Evolutionary conservation across 176 grass and related monocot species (phyloP), one percentile per base, ranked within the genome.

Genomic region (Eragrostis nindensis): DNA sequence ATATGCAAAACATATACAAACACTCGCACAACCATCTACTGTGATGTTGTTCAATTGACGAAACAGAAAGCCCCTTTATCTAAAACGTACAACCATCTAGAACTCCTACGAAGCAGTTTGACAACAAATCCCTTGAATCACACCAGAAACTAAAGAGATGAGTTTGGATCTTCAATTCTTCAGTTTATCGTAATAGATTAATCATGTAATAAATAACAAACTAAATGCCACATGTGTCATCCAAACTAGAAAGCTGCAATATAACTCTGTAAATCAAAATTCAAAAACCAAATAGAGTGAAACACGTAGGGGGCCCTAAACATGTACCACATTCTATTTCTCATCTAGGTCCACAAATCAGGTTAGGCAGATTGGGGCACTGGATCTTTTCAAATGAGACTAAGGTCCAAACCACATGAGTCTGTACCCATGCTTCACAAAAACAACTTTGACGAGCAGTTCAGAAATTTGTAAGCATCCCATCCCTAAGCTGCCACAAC

Each of bases 1-100:
- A 74, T 52, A 71, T 56, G 55, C 56, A 71, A 11, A 77, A 40
- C 38, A 61, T 61, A 61, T 45, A 75, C 36, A 17, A 85, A 64
- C 17, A 52, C 15, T 60, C 65, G 18, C 24, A 61, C 13, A 22
- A 0, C n/a, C n/a, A 0, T 4, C 2, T 18, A 36, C 55, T 25
- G 2, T 8, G n/a, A 24, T 57, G 54, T 36, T 36, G 32, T 36
- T 36, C 32, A 36, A 2, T 36, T 36, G 32, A 36, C 4, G 32
- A 36, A 36, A 36, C 32, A 36, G 32, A 36, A 1, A 36, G 2
- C 4, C 32, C 54, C 54, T 55, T 57, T 57, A 25, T 0, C 55
- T 11, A 55, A 59, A 59, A 25, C 24, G 46, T 42, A 80, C 48
- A 8, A 76, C 46, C 42, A 81, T 57, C 24, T 55, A 43, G 74